Evolutionary conservation across 2,329 filamentous ascomycete species (phyloP).

Genomic region (Trichoderma gracile): DNA sequence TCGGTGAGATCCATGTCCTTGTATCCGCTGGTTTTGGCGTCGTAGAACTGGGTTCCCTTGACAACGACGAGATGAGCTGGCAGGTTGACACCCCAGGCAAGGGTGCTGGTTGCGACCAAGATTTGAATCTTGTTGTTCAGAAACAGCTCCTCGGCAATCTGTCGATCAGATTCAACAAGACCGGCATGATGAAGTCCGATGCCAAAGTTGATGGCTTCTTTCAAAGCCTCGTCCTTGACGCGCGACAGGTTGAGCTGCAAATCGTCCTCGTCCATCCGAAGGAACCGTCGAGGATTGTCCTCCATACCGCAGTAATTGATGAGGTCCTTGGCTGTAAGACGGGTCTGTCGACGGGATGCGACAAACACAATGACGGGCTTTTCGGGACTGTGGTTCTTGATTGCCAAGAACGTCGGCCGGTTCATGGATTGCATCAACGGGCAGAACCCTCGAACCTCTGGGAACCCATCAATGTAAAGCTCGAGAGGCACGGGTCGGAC

Average conservation of each 20-base stretch:
- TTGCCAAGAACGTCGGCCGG: slow-evolving; percentile 89
- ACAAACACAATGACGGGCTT: slow-evolving; percentile 99
- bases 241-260: slow-evolving; percentile 81
- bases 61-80: slow-evolving; percentile 96
- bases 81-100: slow-evolving; percentile 97
- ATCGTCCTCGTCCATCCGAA: slow-evolving; percentile 93
- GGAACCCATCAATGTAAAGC: slow-evolving; percentile 96
- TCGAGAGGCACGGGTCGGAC: slow-evolving; percentile 94
- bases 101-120: slow-evolving; percentile 88
- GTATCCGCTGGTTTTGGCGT: slow-evolving; percentile 96
- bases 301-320: slow-evolving; percentile 99
- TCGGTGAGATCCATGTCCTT: slow-evolving; percentile 99
- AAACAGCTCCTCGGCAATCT: slow-evolving; percentile 90
- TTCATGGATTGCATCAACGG: slow-evolving; percentile 99
- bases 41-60: slow-evolving; percentile 97
- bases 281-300: slow-evolving; percentile 90
- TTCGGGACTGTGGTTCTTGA: slow-evolving; percentile 92
- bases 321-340: slow-evolving; percentile 90
- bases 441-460: slow-evolving; percentile 91
- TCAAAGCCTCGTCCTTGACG: slow-evolving; percentile 89
- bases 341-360: slow-evolving; percentile 89
- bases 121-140: slow-evolving; percentile 98
- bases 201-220: slow-evolving; percentile 93
- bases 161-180: slow-evolving; percentile 90
- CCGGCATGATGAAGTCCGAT: slow-evolving; percentile 97